A percentile compares a stretch with the other conserved stretches of the same genome.
phyloP scores from a whole-genome alignment of 2,329 filamentous ascomycete genomes.

The Cladosporium velox region DNA sequence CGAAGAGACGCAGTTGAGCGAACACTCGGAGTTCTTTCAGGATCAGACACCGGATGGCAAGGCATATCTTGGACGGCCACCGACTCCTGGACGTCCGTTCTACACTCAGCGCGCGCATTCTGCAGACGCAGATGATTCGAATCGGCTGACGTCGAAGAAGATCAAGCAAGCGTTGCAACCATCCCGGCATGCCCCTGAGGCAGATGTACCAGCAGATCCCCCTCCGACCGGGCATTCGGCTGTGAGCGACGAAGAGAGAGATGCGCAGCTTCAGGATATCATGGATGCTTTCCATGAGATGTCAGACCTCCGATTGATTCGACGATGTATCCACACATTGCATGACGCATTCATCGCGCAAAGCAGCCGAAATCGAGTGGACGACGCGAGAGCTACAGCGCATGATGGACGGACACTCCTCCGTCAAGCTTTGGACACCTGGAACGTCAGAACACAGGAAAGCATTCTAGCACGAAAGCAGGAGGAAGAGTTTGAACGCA shows the following conservation, averaged over 20 bases:
- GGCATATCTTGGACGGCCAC: not conserved
- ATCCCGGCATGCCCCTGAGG: not conserved
- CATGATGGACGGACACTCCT: constrained; percentile 56
- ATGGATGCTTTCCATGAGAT: constrained; percentile 1
- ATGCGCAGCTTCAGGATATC: not conserved
- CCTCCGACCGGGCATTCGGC: not conserved
- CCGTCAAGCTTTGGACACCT: constrained; percentile 55
- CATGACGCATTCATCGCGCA: constrained; percentile 43
- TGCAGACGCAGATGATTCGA: not conserved
- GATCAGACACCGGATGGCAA: constrained; percentile 6
- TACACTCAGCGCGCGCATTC: constrained; percentile 11
- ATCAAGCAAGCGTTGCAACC: not conserved
- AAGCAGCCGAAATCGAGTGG: constrained; percentile 32
- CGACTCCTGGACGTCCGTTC: constrained; percentile 12
- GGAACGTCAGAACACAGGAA: constrained; percentile 43
- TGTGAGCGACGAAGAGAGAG: constrained; percentile 9
- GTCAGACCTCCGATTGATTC: constrained; percentile 34
- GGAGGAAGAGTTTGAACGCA: constrained; percentile 19
- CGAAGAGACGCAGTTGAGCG: constrained; percentile 52
- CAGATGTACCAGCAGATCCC: constrained; percentile 1
- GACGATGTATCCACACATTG: constrained; percentile 43
- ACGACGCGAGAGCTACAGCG: constrained; percentile 46
- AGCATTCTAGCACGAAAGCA: constrained; percentile 21
- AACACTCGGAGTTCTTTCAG: constrained; percentile 28
- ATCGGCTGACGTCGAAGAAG: not conserved